Evolutionary conservation across 225 moss, liverwort and hornwort genomes (phyloP).

Genomic region (Neckera pumila): DNA sequence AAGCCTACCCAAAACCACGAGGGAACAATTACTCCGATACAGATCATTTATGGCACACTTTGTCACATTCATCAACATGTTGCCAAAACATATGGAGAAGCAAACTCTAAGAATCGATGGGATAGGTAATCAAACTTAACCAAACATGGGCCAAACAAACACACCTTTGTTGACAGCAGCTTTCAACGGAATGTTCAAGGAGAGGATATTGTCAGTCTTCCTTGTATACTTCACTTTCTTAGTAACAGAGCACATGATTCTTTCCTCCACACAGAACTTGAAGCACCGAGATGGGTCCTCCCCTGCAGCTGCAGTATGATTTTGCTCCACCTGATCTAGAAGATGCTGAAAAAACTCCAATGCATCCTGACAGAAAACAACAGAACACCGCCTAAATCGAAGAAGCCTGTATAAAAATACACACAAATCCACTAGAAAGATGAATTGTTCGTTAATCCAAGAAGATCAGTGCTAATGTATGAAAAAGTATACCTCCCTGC

Average conservation of each 20-base stretch:
- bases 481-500: not conserved
- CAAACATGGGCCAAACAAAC: not conserved
- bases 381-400: not conserved
- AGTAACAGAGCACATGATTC: conserved; percentile 79
- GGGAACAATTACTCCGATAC: not conserved
- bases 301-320: conserved; percentile 23
- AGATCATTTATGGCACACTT: not conserved
- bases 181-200: conserved; percentile 79
- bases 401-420: not conserved
- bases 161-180: conserved; percentile 87
- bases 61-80: not conserved
- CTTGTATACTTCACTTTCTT: conserved; percentile 83
- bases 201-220: conserved; percentile 84
- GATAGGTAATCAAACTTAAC: not conserved
- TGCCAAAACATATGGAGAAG: not conserved
- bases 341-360: conserved; percentile 98
- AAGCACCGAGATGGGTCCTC: conserved; percentile 91
- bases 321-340: conserved; percentile 85
- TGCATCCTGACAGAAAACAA: conserved; percentile 57
- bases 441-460: not conserved
- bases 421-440: not conserved
- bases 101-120: not conserved
- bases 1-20: not conserved
- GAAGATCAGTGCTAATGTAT: not conserved
- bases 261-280: conserved; percentile 85